Percentiles rank a stretch among this genome's conserved stretches.
Evolutionary conservation across 164 flowering plant species (phyloP).

Genomic region (Saururus chinensis): DNA sequence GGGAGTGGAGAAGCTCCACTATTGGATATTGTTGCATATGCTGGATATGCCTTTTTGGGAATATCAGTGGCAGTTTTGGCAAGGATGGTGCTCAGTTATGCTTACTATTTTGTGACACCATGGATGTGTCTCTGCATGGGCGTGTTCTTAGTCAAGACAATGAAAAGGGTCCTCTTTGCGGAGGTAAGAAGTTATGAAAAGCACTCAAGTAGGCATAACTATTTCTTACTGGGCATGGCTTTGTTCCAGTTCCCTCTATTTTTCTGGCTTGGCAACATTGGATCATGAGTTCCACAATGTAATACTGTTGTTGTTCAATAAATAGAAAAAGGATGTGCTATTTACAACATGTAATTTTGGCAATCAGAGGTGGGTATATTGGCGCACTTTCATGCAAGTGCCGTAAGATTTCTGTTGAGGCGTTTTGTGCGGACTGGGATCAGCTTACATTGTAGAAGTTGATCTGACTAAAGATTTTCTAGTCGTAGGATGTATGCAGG

Average conservation of each 20-base stretch:
- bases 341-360: no score
- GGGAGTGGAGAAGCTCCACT: conserved; percentile 35
- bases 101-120: conserved; percentile 26
- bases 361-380: no score
- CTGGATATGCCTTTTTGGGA: conserved; percentile 38
- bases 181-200: conserved; percentile 25
- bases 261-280: conserved; percentile 32
- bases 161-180: conserved; percentile 33
- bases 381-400: no score
- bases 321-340: no score
- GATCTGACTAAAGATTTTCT: no score
- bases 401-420: no score
- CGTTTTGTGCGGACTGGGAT: no score
- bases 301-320: no score
- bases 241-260: conserved; percentile 38
- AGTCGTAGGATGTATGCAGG: no score
- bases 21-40: conserved; percentile 40
- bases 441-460: no score
- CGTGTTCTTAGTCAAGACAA: conserved; percentile 34
- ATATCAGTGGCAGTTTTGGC: conserved; percentile 32
- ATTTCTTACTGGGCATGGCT: conserved; percentile 30
- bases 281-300: conserved; percentile 8
- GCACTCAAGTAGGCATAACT: conserved; percentile 28
- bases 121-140: conserved; percentile 43
- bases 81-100: conserved; percentile 23